A percentile compares a stretch with the other conserved stretches of the same genome.
These are phyloP conservation scores for Colletotrichum tabaci DNA, from an alignment of 2,329 filamentous ascomycete species.

Conservation along the genomic window DNA sequence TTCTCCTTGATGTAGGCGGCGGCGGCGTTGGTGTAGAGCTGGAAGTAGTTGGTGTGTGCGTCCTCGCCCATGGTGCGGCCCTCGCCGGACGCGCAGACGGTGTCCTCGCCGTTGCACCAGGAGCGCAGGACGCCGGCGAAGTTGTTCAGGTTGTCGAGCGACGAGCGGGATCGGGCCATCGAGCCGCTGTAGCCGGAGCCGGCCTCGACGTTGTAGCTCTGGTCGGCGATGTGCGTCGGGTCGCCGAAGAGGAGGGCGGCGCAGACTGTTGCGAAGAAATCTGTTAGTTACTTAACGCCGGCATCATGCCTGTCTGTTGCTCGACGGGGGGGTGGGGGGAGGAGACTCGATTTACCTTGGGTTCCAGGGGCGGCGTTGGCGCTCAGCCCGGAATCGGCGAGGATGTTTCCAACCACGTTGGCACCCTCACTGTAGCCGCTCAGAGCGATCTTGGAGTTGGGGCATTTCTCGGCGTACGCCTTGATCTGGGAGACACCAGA, in stretches of 20 bases:
- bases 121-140: constrained; percentile 45
- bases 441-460: constrained; percentile 56
- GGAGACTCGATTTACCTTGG: constrained; percentile 48
- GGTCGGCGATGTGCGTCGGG: constrained; percentile 51
- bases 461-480: constrained; percentile 56
- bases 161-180: constrained; percentile 34
- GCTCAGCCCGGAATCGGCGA: constrained; percentile 50
- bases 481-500: constrained; percentile 56
- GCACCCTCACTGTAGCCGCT: constrained; percentile 59
- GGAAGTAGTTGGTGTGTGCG: constrained; percentile 54
- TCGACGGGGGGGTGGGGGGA: too few relatives aligned
- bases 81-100: constrained; percentile 56
- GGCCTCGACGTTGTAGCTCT: constrained; percentile 52
- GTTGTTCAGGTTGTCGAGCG: constrained; percentile 29
- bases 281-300: background rate
- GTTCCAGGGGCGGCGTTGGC: constrained; percentile 48
- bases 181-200: constrained; percentile 43
- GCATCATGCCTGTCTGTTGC: too few relatives aligned
- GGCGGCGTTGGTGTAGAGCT: constrained; percentile 37
- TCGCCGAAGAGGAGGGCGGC: constrained; percentile 54
- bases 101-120: constrained; percentile 56
- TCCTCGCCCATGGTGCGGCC: constrained; percentile 44
- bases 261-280: constrained; percentile 45
- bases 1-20: constrained; percentile 41
- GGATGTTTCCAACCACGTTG: constrained; percentile 55